Evolutionary conservation across 176 grass and related monocot genomes (phyloP), one percentile per base, ranked within the genome.

Genomic region (Musa beccarii): DNA sequence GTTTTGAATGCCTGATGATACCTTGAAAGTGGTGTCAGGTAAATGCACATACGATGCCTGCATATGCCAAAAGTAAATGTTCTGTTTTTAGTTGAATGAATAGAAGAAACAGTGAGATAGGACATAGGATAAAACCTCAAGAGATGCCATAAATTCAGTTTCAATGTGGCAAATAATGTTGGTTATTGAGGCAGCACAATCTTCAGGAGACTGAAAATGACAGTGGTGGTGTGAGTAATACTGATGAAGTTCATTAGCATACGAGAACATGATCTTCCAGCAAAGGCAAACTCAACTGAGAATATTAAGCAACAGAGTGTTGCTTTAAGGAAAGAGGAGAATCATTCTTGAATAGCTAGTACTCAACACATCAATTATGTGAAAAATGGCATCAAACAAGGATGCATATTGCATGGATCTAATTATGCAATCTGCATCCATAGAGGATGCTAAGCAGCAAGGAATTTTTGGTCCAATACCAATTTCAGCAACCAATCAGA

Each of bases 21-120:
- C 95, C 95, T 99, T 99, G 81, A 99, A 99, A 15, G 91, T 94
- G 25, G 90, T 84, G 51, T 99, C 90, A 2, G 95, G 90, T 51
- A 99, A 82, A 67, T 89, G 83, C 72, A 89, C 9, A 76, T 99
- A 99, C 25, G 95, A 91, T 84, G 85, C 83, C 95, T 99, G 81
- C 50, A 75, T 59, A 83, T 34, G 54, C 15, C 80, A 51, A 72
- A 65, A 78, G 43, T 63, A 59, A 8, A 43, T 43, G 34, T 4
- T 43, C 34, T 43, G 4, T 43, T 6, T 6, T 43, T 4, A 5
- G 34, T 43, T 6, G 34, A 43, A 3, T 43, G 34, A 43, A 43
- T 6, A 43, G 5, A 43, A 43, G 34, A 43, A 43, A 43, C 50
- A 43, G 1, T 21, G 20, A 43, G 68, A 69, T 50, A 51, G 29